Conservation (phyloP, 331 rosid genomes). For the Telfairia occidentalis region DNA sequence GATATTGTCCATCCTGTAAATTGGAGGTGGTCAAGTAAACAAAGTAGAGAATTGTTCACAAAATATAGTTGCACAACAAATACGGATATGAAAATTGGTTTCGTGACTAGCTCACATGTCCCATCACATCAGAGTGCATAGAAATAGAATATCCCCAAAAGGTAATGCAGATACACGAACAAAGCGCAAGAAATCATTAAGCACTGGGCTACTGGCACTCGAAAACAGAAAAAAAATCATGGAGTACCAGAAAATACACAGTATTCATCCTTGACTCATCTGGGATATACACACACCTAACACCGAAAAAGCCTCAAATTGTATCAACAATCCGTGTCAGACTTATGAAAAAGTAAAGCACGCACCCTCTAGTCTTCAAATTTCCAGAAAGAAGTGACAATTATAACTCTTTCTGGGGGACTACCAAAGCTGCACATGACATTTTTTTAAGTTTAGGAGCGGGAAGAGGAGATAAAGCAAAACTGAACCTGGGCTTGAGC, state of each 20-base stretch:
- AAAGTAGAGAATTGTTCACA: neutral
- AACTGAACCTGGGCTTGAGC: conserved; percentile 82
- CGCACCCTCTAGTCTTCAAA: neutral
- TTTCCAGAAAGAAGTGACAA: neutral
- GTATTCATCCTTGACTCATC: neutral
- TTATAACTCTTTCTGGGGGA: neutral
- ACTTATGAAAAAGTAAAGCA: neutral
- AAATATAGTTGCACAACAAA: neutral
- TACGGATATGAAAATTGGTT: neutral
- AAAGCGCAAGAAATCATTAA: neutral
- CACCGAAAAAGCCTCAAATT: neutral
- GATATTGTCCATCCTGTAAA: conserved; percentile 81
- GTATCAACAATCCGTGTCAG: neutral
- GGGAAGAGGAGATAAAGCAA: neutral
- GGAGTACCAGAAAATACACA: neutral
- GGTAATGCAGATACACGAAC: neutral
- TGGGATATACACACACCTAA: neutral
- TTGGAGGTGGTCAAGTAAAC: neutral
- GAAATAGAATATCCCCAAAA: neutral
- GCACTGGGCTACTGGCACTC: neutral
- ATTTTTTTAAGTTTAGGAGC: neutral
- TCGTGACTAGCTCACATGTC: neutral
- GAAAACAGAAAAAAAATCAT: neutral
- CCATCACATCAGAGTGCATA: neutral
- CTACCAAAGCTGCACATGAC: neutral